These are phyloP conservation scores for Didymella exigua DNA, from an alignment of 2,329 filamentous ascomycete species.

Conservation along the genomic window DNA sequence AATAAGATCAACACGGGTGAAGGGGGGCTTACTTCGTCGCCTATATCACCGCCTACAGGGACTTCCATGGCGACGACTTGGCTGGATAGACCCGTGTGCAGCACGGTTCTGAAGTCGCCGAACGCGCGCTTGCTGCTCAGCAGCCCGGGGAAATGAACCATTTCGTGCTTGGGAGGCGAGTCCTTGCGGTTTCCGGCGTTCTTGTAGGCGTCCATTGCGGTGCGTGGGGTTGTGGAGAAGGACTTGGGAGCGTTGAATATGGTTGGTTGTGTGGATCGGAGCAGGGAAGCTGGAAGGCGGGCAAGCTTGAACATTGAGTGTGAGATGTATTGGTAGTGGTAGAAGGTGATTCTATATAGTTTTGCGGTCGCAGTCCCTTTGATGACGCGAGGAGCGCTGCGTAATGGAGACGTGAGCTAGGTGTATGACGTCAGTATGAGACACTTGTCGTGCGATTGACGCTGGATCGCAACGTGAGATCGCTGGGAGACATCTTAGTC, in stretches of 20 bases:
- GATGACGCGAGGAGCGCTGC: conserved; percentile 2
- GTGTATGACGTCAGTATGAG: conserved; percentile 17
- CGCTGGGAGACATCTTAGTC: not conserved
- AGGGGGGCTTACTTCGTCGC: conserved; percentile 62
- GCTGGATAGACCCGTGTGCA: conserved; percentile 66
- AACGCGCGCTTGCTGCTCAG: conserved; percentile 61
- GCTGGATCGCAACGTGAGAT: not conserved
- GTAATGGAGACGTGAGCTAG: conserved; percentile 3
- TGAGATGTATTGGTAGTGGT: not conserved
- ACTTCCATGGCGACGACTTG: conserved; percentile 70
- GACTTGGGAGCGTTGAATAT: not conserved
- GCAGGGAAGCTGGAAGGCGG: conserved; percentile 4
- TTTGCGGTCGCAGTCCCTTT: not conserved
- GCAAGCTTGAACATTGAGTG: conserved; percentile 6
- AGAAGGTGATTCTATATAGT: not conserved
- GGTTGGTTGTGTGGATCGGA: conserved; percentile 3
- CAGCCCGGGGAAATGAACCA: conserved; percentile 66
- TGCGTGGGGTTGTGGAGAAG: conserved; percentile 9
- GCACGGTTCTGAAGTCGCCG: conserved; percentile 64
- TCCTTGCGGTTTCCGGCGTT: conserved; percentile 35
- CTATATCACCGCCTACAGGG: conserved; percentile 67
- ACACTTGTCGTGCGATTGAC: not conserved
- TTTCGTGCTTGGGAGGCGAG: conserved; percentile 51
- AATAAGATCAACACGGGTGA: not conserved
- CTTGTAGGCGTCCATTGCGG: conserved; percentile 32